These are phyloP conservation scores for Coemansia sp. DNA, from an alignment of 192 early-diverging fungal genomes.

Conservation along the genomic window DNA sequence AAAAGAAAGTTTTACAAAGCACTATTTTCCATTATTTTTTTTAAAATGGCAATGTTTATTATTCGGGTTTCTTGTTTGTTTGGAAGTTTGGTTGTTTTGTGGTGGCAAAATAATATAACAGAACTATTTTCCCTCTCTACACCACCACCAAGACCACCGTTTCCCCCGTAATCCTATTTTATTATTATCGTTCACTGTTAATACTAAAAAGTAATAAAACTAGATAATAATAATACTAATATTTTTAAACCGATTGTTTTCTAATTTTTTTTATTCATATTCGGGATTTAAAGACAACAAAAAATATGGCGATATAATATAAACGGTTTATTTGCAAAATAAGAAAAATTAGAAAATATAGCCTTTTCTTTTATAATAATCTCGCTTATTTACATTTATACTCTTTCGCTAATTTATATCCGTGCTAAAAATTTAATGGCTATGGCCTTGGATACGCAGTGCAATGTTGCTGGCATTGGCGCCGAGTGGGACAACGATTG, in stretches of 20 bases:
- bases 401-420: neutral
- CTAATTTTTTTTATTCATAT: slow-evolving; percentile 7
- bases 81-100: too few species aligned
- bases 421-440: neutral
- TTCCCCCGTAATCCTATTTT: neutral
- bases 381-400: neutral
- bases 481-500: slow-evolving; percentile 40
- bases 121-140: too few species aligned
- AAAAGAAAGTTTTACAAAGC: too few species aligned
- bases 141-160: neutral
- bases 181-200: neutral
- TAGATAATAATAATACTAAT: neutral
- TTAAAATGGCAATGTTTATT: too few species aligned
- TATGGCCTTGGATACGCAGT: slow-evolving; percentile 12
- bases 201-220: neutral
- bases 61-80: too few species aligned
- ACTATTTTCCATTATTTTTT: too few species aligned
- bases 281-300: slow-evolving; percentile 10
- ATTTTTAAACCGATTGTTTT: neutral
- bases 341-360: neutral
- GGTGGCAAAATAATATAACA: too few species aligned
- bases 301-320: neutral
- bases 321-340: neutral
- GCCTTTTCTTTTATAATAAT: neutral
- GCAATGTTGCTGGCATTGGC: slow-evolving; percentile 10